Evolutionary conservation across 2,329 filamentous ascomycete genomes (phyloP).

Genomic region (Diaporthe citriasiana): DNA sequence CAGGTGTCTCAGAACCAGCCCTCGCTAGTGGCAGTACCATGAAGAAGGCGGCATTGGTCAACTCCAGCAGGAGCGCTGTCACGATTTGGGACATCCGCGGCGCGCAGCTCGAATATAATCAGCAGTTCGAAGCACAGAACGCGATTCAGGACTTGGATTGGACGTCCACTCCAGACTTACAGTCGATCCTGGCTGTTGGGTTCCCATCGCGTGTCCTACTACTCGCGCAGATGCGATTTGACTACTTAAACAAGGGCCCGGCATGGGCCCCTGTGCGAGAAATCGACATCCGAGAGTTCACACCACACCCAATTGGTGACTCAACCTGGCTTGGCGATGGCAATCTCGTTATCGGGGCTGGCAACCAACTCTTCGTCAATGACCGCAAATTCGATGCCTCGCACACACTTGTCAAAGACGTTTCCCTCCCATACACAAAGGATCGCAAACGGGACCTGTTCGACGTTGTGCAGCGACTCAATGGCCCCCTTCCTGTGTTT

Average conservation of each 20-base stretch:
- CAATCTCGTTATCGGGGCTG: constrained; percentile 87
- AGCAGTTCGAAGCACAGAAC: constrained; percentile 80
- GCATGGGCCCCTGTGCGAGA: constrained; percentile 90
- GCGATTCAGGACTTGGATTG: constrained; percentile 90
- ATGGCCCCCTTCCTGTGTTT: constrained; percentile 89
- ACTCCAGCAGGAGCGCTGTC: constrained; percentile 78
- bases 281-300: constrained; percentile 84
- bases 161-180: constrained; percentile 90
- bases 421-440: constrained; percentile 63
- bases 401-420: constrained; percentile 68
- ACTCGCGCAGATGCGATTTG: constrained; percentile 89
- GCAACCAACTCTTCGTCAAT: constrained; percentile 91
- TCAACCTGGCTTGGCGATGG: constrained; percentile 92
- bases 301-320: constrained; percentile 91
- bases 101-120: constrained; percentile 84
- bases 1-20: constrained; percentile 78
- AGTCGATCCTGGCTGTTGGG: constrained; percentile 92
- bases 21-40: constrained; percentile 88
- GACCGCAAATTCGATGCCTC: constrained; percentile 79
- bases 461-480: constrained; percentile 84
- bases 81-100: constrained; percentile 94
- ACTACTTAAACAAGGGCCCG: constrained; percentile 90
- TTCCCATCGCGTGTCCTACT: constrained; percentile 89
- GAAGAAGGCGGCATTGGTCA: constrained; percentile 87
- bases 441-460: constrained; percentile 78